Conservation (phyloP, 225 moss, liverwort and hornwort genomes). For the Sphagnum contortum region DNA sequence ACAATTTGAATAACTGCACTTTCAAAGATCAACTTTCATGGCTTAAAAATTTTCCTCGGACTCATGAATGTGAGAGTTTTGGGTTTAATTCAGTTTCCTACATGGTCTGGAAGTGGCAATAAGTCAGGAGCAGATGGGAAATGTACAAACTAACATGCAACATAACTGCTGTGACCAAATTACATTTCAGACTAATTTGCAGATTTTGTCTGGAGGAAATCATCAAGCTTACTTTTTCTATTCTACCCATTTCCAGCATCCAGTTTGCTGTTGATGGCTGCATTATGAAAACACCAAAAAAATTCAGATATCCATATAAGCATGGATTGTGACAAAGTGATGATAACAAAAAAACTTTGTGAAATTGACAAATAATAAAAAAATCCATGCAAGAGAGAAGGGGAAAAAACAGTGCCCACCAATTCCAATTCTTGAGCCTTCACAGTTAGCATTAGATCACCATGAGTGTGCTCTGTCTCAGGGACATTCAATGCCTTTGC, state of each 20-base stretch:
- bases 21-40: not conserved
- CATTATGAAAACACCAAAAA: not conserved
- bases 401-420: conserved; percentile 20
- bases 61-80: not conserved
- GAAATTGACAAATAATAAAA: too few relatives aligned
- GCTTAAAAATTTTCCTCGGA: not conserved
- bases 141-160: too few relatives aligned
- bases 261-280: conserved; percentile 54
- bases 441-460: conserved; percentile 74
- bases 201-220: not conserved
- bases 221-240: conserved; percentile 53
- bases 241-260: conserved; percentile 91
- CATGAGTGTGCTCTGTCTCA: conserved; percentile 82
- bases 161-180: too few relatives aligned
- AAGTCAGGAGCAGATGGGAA: not conserved
- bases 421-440: conserved; percentile 55
- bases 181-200: too few relatives aligned
- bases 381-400: too few relatives aligned
- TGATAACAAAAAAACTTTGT: too few relatives aligned
- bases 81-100: not conserved
- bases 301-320: not conserved
- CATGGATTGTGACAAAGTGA: not conserved
- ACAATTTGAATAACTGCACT: conserved; percentile 53
- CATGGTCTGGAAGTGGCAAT: not conserved
- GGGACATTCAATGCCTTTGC: conserved; percentile 74